Percentiles rank a stretch among this genome's conserved stretches.
These are phyloP conservation scores for Lentinula sp. DNA, from an alignment of 768 basidiomycete genomes.

Conservation along the genomic window DNA sequence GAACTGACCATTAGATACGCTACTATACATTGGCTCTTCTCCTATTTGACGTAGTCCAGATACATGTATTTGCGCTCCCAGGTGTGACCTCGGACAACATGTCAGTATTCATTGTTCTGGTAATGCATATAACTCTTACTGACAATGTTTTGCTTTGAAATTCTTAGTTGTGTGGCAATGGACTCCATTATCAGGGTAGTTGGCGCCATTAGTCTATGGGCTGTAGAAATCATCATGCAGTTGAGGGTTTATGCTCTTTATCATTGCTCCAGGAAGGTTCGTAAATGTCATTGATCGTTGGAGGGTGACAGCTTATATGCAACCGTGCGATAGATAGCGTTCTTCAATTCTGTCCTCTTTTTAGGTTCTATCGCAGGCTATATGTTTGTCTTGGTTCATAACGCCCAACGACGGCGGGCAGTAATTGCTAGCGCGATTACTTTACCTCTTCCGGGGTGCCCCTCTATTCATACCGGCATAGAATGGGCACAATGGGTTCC, in stretches of 20 bases:
- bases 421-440: constrained; percentile 29
- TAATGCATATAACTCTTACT: background rate
- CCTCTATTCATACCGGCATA: constrained; percentile 31
- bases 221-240: constrained; percentile 46
- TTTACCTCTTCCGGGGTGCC: constrained; percentile 35
- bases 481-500: constrained; percentile 43
- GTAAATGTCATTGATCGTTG: no score
- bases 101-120: constrained; percentile 17
- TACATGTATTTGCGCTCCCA: constrained; percentile 34
- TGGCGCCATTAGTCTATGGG: constrained; percentile 40
- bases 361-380: constrained; percentile 32
- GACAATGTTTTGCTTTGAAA: background rate
- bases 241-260: constrained; percentile 38
- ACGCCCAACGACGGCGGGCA: constrained; percentile 25
- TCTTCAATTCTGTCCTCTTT: constrained; percentile 33
- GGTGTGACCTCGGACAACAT: constrained; percentile 28
- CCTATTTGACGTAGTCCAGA: constrained; percentile 38
- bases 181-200: constrained; percentile 37
- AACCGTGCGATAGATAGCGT: constrained; percentile 22
- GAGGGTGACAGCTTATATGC: no score
- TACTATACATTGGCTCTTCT: constrained; percentile 41
- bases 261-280: constrained; percentile 28
- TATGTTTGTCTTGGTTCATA: constrained; percentile 32
- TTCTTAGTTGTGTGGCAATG: constrained; percentile 33
- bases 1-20: constrained; percentile 7